Evolutionary conservation across 2,329 filamentous ascomycete species (phyloP).

Genomic region (Ambrosiella xylebori): DNA sequence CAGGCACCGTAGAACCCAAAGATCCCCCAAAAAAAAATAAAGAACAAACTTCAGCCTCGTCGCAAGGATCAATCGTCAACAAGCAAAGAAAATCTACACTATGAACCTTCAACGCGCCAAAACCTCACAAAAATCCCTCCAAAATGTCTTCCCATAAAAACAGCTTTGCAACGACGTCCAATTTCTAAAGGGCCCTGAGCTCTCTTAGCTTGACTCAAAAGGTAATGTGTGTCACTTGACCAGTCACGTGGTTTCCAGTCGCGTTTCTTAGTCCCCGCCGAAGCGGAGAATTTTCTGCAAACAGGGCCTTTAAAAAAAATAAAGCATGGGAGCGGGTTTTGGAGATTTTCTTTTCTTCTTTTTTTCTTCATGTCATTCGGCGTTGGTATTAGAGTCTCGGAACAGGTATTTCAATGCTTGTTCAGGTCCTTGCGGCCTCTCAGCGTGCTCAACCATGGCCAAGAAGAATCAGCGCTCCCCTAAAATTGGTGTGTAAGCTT

Average conservation of each 20-base stretch:
- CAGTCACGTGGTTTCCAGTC: background rate
- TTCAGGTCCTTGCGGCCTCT: constrained; percentile 71
- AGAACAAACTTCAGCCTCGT: constrained; percentile 10
- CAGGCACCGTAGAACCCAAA: background rate
- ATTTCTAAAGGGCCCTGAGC: background rate
- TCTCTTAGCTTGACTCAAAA: background rate
- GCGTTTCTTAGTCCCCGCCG: background rate
- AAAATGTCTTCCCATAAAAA: background rate
- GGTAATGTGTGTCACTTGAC: background rate
- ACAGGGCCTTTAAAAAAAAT: constrained; percentile 8
- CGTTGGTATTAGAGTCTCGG: constrained; percentile 99
- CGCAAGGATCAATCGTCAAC: constrained; percentile 1
- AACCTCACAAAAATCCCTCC: background rate
- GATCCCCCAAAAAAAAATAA: background rate
- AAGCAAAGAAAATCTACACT: background rate
- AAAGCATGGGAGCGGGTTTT: background rate
- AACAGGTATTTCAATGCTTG: constrained; percentile 79
- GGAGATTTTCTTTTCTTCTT: constrained; percentile 25
- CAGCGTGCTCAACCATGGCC: constrained; percentile 96
- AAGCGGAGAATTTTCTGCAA: constrained; percentile 3
- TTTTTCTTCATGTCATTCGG: constrained; percentile 56
- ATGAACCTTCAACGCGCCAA: background rate
- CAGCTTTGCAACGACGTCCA: background rate
- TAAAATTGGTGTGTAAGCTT: constrained; percentile 39
- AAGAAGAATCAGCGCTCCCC: constrained; percentile 61